Evolutionary conservation across 495 filamentous ascomycete genomes (phyloP).

Genomic region (Ascobolus immersus): DNA sequence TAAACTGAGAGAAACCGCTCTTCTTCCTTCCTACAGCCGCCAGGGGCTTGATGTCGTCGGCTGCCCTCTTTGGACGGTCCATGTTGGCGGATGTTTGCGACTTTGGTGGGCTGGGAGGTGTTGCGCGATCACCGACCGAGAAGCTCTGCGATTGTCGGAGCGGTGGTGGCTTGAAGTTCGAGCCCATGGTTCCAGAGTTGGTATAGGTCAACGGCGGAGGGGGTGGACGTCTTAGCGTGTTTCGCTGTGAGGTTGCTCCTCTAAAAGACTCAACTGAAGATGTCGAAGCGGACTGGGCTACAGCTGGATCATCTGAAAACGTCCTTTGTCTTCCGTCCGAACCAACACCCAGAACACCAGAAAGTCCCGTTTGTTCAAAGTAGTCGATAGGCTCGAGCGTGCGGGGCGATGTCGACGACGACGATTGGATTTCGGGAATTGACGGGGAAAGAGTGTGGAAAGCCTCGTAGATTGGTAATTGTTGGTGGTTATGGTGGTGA

Average conservation of each 20-base stretch:
- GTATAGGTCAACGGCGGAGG: constrained; percentile 30
- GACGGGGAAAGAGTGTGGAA: no score
- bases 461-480: no score
- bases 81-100: constrained; percentile 21
- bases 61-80: constrained; percentile 57
- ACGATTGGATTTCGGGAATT: no score
- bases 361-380: no score
- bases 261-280: no score
- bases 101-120: constrained; percentile 27
- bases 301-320: no score
- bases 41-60: constrained; percentile 39
- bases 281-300: no score
- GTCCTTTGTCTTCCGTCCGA: no score
- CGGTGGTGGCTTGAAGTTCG: constrained; percentile 25
- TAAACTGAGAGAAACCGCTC: constrained; percentile 77
- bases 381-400: no score
- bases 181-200: constrained; percentile 28
- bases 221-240: constrained; percentile 25
- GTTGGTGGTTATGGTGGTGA: no score
- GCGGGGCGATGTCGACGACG: no score
- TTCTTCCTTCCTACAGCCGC: constrained; percentile 49
- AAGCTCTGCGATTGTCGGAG: constrained; percentile 66
- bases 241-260: constrained; percentile 9
- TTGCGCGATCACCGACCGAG: constrained; percentile 32
- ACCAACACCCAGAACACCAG: no score